These are phyloP conservation scores for Mortierella sp. DNA, from an alignment of 371 early-diverging fungal genomes.

Conservation along the genomic window DNA sequence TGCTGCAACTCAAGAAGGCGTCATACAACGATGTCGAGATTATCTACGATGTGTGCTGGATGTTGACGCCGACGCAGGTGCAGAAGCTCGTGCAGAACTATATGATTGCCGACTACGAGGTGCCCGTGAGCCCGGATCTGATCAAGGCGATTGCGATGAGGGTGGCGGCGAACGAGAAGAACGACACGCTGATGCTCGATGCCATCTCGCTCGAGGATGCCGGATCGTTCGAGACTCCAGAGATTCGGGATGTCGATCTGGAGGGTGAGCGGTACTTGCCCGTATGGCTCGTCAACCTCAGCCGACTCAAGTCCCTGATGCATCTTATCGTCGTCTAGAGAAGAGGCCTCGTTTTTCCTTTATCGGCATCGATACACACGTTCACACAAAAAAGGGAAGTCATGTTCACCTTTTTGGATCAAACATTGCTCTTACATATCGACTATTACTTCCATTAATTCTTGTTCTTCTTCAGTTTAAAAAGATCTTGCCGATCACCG, in stretches of 20 bases:
- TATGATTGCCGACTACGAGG: slow-evolving; percentile 83
- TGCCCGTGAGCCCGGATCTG: slow-evolving; percentile 89
- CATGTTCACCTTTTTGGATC: slow-evolving; percentile 9
- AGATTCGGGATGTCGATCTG: slow-evolving; percentile 65
- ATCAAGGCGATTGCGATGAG: slow-evolving; percentile 90
- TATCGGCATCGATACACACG: background rate
- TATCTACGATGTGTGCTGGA: slow-evolving; percentile 96
- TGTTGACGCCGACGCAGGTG: slow-evolving; percentile 93
- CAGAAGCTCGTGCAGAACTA: slow-evolving; percentile 92
- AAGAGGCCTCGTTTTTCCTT: background rate
- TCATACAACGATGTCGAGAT: slow-evolving; percentile 92
- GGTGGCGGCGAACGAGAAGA: slow-evolving; percentile 86
- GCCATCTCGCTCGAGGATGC: slow-evolving; percentile 82
- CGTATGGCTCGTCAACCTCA: slow-evolving; percentile 58
- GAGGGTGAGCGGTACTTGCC: slow-evolving; percentile 70
- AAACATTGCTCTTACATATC: background rate
- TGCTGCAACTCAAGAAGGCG: slow-evolving; percentile 94
- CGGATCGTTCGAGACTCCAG: slow-evolving; percentile 72
- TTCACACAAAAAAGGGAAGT: background rate
- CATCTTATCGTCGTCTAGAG: slow-evolving; percentile 46
- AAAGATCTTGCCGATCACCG: too few relatives aligned
- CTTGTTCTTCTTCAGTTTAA: background rate
- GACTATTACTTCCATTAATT: background rate
- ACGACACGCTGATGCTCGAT: slow-evolving; percentile 89
- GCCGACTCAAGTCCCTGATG: slow-evolving; percentile 44